Base-by-base conservation (phyloP, 768 basidiomycete genomes). In the Clathrus columnatus region DNA sequence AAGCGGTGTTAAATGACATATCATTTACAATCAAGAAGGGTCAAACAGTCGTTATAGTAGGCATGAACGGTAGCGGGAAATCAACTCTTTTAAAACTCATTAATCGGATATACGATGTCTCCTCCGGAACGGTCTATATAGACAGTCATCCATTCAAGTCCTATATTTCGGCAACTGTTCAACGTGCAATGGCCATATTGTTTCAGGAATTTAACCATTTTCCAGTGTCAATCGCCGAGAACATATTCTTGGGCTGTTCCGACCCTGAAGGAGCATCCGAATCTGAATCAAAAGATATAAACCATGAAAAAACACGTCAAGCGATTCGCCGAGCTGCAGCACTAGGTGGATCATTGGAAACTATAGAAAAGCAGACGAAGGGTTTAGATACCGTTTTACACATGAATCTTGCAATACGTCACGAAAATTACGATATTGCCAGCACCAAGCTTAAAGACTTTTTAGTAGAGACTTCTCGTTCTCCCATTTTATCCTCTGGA, bases 201-300 rank as follows among this genome's bases (percentile, higher is more conserved):
- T 73, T 75, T 0, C 81, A 82, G 56, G 75, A 76, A 6, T 76
- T 75, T 24, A 59, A 66, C 1, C 58, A 81, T 7, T 82, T 73
- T 54, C 81, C 80, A 0, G 60, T 80, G 1, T 72, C 73, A 0
- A 63, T 81, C 1, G 60, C 63, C 14, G 75, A 75, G 43, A 77
- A 76, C 58, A 73, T 77, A 23, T 65, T 68, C 18, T 58, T 72
- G 7, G 67, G 71, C 4, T 56, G 65, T 16, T 54, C 61, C 28
- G 49, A 57, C 23, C 21, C 7, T 6, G 18, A 26, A 50, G 16
- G 49, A 50, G 1, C 6, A n/a, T 7, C 16, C 30, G 14, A 11
- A 36, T 36, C 36, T 8, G 4, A 36, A 14, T 11, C n/a, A 2
- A 36, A 3, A 2, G 45, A 24, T 14, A 20, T 29, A 44, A 47